Conservation (phyloP, 1,284 basidiomycete genomes). For the Ustilago bromivora region DNA sequence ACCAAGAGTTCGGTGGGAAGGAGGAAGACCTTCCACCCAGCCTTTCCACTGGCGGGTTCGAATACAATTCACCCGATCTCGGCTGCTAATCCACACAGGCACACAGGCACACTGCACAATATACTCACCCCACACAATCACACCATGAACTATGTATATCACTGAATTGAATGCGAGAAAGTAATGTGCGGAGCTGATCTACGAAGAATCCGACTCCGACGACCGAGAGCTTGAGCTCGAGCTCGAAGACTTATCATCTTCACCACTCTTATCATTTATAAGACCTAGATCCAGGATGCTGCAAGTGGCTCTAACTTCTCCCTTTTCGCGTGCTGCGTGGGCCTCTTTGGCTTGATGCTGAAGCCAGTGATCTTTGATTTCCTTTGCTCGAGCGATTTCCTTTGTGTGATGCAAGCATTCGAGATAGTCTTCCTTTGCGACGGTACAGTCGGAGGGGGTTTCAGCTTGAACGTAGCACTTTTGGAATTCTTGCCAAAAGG, state of each 20-base stretch:
- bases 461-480: constrained; percentile 91
- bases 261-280: constrained; percentile 35
- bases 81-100: constrained; percentile 22
- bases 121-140: neutral
- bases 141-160: neutral
- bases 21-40: constrained; percentile 39
- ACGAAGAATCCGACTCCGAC: constrained; percentile 18
- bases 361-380: constrained; percentile 63
- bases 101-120: neutral
- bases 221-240: neutral
- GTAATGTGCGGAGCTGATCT: neutral
- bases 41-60: constrained; percentile 38
- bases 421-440: constrained; percentile 86
- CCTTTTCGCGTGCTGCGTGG: constrained; percentile 53
- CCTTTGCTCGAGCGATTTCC: constrained; percentile 72
- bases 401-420: constrained; percentile 92
- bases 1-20: constrained; percentile 13
- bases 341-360: constrained; percentile 58
- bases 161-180: neutral
- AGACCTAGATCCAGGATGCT: constrained; percentile 57
- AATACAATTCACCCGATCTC: constrained; percentile 17
- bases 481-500: constrained; percentile 82
- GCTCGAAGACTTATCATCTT: neutral
- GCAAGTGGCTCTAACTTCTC: constrained; percentile 60
- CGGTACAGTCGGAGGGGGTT: constrained; percentile 79